A percentile compares a stretch with the other conserved stretches of the same genome.
Conservation (phyloP, 192 early-diverging fungal species). For the Rhizophagus prolifer region DNA sequence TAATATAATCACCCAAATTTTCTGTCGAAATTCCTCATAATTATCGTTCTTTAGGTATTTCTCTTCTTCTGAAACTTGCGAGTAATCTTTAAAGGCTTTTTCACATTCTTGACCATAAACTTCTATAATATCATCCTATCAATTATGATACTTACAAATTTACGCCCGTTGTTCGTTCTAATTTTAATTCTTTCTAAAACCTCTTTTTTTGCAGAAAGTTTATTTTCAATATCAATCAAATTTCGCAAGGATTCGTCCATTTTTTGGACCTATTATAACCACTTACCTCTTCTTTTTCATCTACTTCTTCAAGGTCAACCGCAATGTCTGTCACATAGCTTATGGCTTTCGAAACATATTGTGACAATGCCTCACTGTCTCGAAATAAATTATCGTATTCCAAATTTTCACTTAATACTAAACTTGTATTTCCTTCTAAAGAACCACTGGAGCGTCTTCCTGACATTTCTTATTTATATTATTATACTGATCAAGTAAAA, state of each 20-base stretch:
- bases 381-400: conserved; percentile 4
- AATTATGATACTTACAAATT: conserved; percentile 29
- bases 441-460: not conserved
- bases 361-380: not conserved
- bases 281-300: not conserved
- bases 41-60: conserved; percentile 29
- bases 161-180: not conserved
- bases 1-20: conserved; percentile 33
- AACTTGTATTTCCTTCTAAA: not conserved
- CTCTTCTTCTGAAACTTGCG: not conserved
- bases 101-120: conserved; percentile 11
- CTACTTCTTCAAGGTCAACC: conserved; percentile 8
- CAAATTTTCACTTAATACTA: not conserved
- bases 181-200: not conserved
- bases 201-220: conserved; percentile 9
- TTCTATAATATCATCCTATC: conserved; percentile 30
- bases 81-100: not conserved
- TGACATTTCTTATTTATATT: not conserved
- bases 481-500: no score
- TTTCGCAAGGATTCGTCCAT: conserved; percentile 25
- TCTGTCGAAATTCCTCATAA: conserved; percentile 33
- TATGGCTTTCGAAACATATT: not conserved
- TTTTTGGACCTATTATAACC: conserved; percentile 6
- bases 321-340: not conserved
- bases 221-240: conserved; percentile 28